Base-by-base conservation (phyloP, 768 basidiomycete species). In the Mycena metata region DNA sequence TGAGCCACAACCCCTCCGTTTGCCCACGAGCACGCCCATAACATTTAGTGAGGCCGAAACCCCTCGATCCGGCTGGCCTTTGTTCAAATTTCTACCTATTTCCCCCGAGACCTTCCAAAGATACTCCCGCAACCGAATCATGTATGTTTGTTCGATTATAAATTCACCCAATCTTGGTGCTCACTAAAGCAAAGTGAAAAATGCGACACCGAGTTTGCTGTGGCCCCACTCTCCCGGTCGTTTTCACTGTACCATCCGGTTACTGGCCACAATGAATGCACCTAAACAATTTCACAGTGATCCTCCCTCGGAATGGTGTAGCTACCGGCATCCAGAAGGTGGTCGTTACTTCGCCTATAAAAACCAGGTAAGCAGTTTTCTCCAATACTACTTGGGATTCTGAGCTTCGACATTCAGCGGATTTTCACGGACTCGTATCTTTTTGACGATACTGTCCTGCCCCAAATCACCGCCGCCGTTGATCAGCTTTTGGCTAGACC, bases 311-410 rank as follows among this genome's bases (percentile, higher is more conserved):
- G 13, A 41, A 5, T 56, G 54, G 54, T 41, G 12, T 0, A 10
- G 21, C 39, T 15, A 56, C 16, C 54, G 39, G 1, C 54, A 56
- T 23, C 54, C 54, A 15, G 39, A 56, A 23, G 54, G 54, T 16
- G 54, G 23, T 16, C 54, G 39, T 16, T 56, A 56, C 41, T 56
- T 56, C 15, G 36, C 5, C 21, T 39, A 56, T 56, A 23, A 23
- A 16, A 5, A 56, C 23, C 9, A 56, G 3, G 54, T 56, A 42
- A 11, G 21, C 42, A 6, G 6, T n/a, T n/a, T n/a, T n/a, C n/a
- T n/a, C n/a, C n/a, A n/a, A n/a, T n/a, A n/a, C n/a, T n/a, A n/a
- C n/a, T n/a, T n/a, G n/a, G n/a, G n/a, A n/a, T n/a, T n/a, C n/a
- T n/a, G 41, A 2, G 7, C 24, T 6, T 23, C 17, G 19, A 13